Evolutionary conservation across 108 stramenopile genomes (phyloP), one percentile per base, ranked within the genome.

Genomic region (Cyclotella cryptica): DNA sequence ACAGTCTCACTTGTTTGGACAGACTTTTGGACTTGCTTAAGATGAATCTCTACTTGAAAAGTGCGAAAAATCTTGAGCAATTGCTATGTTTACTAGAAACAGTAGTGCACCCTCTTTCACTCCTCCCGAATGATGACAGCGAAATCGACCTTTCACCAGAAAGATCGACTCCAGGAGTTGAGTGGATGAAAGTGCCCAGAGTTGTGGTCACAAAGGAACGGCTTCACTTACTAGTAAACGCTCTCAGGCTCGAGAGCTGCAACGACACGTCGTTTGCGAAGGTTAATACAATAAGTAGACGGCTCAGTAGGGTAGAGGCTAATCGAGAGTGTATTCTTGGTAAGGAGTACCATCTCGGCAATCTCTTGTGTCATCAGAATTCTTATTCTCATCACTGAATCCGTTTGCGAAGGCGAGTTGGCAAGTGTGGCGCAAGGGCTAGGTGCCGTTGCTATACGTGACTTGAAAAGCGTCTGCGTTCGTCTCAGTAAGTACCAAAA

Each of bases 31-130:
- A 90, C 70, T 81, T 95, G 63, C 76, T 95, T 18, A 72, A 84
- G 39, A 90, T 85, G 44, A 74, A 87, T 46, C 69, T 76, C 41
- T 92, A 88, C 65, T 68, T 79, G 28, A 84, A 88, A 59, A 92
- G 91, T 59, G 84, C 90, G 6, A 81, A 90, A 21, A 92, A 88
- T 75, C 88, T 96, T 0, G 93, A 96, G 66, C 90, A 93, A 58
- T 81, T 96, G 19, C 79, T 96, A 0, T 71, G 77, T 42, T 64
- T 96, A 27, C 72, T 96, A 12, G 95, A 96, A 76, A 51, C 66
- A 41, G 85, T 87, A 24, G 89, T 87, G 1, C 74, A 87, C n/a
- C 95, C 93, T n/a, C 80, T 96, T 35, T 88, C 90, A 0, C 80
- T 90, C 18, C 69, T 96, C 27, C 86, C 93, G 27, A 87, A 81